Percentiles rank a stretch among this genome's conserved stretches.
phyloP scores from a whole-genome alignment of 225 moss, liverwort and hornwort genomes.

The Polytrichum formosum region DNA sequence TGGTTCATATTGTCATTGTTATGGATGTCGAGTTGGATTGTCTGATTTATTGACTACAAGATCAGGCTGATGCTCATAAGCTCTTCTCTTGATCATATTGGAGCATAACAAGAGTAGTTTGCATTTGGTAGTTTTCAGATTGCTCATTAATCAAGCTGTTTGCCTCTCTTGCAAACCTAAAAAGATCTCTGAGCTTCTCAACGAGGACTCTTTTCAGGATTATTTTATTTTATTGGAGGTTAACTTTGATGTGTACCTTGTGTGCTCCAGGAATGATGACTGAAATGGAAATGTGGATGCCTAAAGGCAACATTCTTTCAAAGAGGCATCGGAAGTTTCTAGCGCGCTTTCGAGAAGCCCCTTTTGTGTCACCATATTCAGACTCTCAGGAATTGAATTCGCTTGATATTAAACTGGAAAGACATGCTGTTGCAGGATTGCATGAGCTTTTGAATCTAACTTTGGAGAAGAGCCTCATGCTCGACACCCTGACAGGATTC shows the following conservation, averaged over 20 bases:
- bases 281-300: conserved; percentile 47
- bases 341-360: conserved; percentile 47
- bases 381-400: conserved; percentile 32
- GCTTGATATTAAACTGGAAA: conserved; percentile 35
- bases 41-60: no score
- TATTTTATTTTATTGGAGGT: no score
- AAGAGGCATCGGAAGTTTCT: conserved; percentile 50
- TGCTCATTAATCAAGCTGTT: no score
- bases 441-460: conserved; percentile 57
- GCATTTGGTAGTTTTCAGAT: no score
- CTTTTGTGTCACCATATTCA: conserved; percentile 53
- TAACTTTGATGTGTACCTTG: not conserved
- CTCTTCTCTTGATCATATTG: no score
- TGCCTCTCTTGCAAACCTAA: no score
- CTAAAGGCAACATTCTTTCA: conserved; percentile 38
- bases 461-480: conserved; percentile 29
- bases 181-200: no score
- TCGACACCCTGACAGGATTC: conserved; percentile 26
- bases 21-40: no score
- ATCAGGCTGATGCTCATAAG: no score
- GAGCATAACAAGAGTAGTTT: no score
- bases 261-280: conserved; percentile 43
- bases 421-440: conserved; percentile 58
- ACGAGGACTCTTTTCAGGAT: no score
- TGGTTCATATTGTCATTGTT: no score